These are phyloP conservation scores for Rhodotorula sphaerocarpa DNA, from an alignment of 768 basidiomycete genomes.

Conservation along the genomic window DNA sequence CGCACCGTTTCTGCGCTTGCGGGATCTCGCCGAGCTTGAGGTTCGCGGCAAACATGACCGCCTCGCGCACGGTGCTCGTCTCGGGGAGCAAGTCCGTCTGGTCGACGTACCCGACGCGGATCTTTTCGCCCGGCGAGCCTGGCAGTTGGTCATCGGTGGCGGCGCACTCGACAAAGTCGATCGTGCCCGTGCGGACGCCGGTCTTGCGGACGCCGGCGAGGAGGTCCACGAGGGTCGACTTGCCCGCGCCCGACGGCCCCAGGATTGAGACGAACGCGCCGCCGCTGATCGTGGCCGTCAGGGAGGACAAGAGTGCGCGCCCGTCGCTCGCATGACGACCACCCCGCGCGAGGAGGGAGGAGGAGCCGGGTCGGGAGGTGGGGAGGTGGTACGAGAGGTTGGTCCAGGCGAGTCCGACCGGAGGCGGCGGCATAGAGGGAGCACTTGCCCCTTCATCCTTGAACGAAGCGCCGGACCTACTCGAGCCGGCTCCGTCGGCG, in stretches of 20 bases:
- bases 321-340: no score
- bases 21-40: constrained; percentile 60
- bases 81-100: constrained; percentile 41
- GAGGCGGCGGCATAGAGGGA: constrained; percentile 43
- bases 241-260: constrained; percentile 66
- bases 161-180: constrained; percentile 47
- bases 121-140: constrained; percentile 33
- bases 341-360: not conserved
- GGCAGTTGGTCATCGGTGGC: no score
- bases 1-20: constrained; percentile 36
- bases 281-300: no score
- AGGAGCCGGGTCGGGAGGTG: not conserved
- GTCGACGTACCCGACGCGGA: constrained; percentile 74
- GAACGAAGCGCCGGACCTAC: constrained; percentile 23
- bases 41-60: constrained; percentile 74
- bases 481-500: constrained; percentile 48
- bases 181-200: constrained; percentile 59
- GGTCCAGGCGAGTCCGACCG: constrained; percentile 5
- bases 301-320: no score
- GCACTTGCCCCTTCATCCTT: not conserved
- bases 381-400: constrained; percentile 21
- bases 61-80: constrained; percentile 57
- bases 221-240: constrained; percentile 70
- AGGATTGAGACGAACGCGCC: constrained; percentile 79
- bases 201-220: constrained; percentile 74